Base-by-base conservation (phyloP, 2,329 filamentous ascomycete species). In the Chaetothyriales sp. region DNA sequence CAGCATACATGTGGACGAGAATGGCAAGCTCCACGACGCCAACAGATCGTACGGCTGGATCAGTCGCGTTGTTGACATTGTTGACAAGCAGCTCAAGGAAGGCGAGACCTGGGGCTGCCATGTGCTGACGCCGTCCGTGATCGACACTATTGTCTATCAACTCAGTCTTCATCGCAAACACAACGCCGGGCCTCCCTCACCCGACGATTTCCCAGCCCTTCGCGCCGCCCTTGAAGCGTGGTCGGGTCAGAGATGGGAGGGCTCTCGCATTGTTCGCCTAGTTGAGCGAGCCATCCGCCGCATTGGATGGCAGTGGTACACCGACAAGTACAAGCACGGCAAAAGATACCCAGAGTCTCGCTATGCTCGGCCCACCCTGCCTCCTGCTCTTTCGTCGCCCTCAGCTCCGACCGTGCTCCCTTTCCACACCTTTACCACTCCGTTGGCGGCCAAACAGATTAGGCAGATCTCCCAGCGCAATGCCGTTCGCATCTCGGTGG, bases 391-490 rank as follows among this genome's bases (percentile, higher is more conserved):
- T 28, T 77, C 84, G 0, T 77, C 94, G 8, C 92, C 92, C 3
- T 81, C 85, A 26, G 90, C 92, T 5, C 92, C 92, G 2, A 98
- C 92, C 0, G 89, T 98, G 1, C 74, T 98, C 1, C 92, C 92
- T 0, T 98, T 98, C 63, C 92, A 98, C 65, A 96, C 92, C 0
- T 98, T 98, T 62, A 98, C 92, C 1, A 95, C 86, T 57, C 92
- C 92, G 0, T 73, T 98, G 57, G 88, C 86, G 5, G 88, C 92
- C 3, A 87, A 85, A 64, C 86, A 95, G 58, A 87, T 98, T 53
- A 84, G 92, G 15, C 79, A 85, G 62, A 98, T 98, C 56, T 96
- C 92, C 7, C 90, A 96, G 65, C 79, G 92, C 20, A 98, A 98
- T 63, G 92, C 87, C 1, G 74, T 93, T 28, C 82, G 92, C 42